Evolutionary conservation across 768 basidiomycete species (phyloP), one percentile per base, ranked within the genome.

Genomic region (Collybia sp.): DNA sequence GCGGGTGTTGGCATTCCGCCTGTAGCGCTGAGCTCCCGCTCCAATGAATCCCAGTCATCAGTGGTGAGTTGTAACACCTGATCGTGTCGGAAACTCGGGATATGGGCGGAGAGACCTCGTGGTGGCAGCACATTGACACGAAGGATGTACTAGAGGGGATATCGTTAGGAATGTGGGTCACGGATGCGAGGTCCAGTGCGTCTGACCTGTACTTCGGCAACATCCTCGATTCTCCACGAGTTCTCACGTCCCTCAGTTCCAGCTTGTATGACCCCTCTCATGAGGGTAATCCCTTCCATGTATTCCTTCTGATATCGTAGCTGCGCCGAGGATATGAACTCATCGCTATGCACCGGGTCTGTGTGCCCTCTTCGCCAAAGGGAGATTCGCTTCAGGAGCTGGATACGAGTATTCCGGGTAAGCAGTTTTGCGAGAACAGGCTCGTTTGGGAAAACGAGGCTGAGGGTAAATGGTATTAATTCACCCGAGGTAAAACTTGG

Each of bases 1-100:
- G 73, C 73, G 3, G 72, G 73, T 11, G 65, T 63, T 6, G 69
- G 67, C 13, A 58, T 53, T 1, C 68, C 70, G 12, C 66, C 70
- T 17, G 64, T 59, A 6, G 63, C 60, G 25, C 61, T 56, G 16
- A 70, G 46, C 48, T 72, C 73, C 37, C 60, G 60, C 36, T 68
- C 66, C 18, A 61, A 54, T 19, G 64, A 58, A 12, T 67, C 71
- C 58, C 66, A 72, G 17, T 59, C 57, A 50, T 73, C 72, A 4
- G 68, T 72, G 18, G 63, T 67, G 8, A 76, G 40, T 30, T 63
- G 52, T 11, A 75, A 38, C 8, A 58, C 49, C 42, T 67, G 65
- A 13, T 70, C 68, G 47, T 69, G 63, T 12, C 53, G 51, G 51
- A 66, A 72, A 16, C 55, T 55, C 3, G 71, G 72, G 15, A 73